phyloP scores from a whole-genome alignment of 177 flowering plant genomes.

The Vitis hybrid region DNA sequence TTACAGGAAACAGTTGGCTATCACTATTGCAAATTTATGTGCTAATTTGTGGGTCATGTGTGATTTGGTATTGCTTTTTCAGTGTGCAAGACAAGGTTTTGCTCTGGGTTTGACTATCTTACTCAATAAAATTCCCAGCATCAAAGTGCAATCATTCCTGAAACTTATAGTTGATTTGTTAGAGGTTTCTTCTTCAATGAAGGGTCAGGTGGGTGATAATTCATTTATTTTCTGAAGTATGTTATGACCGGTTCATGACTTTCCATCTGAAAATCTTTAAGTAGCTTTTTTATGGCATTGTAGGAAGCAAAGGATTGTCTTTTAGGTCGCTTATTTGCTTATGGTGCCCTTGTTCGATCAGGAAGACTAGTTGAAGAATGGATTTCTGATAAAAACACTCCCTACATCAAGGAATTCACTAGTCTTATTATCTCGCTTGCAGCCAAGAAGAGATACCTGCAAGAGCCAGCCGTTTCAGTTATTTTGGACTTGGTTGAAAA shows the following conservation, averaged over 20 bases:
- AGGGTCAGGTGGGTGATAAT: slow-evolving; percentile 73
- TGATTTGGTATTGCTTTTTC: slow-evolving; percentile 27
- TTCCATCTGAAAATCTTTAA: neutral
- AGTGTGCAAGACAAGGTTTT: slow-evolving; percentile 99
- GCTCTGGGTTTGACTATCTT: slow-evolving; percentile 73
- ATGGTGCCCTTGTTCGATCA: slow-evolving; percentile 87
- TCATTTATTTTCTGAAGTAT: neutral
- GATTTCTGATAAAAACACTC: slow-evolving; percentile 45
- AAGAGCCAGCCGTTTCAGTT: slow-evolving; percentile 76
- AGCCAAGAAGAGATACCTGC: slow-evolving; percentile 80
- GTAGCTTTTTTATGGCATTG: slow-evolving; percentile 18
- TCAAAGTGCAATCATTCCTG: slow-evolving; percentile 63
- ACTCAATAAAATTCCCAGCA: slow-evolving; percentile 40
- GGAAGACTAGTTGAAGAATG: slow-evolving; percentile 67
- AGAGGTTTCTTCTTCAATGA: slow-evolving; percentile 89
- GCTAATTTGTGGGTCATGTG: neutral
- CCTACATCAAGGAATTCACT: slow-evolving; percentile 59
- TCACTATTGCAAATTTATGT: neutral
- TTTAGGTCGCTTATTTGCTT: slow-evolving; percentile 89
- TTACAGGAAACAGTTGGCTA: neutral
- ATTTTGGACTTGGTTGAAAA: slow-evolving; percentile 70
- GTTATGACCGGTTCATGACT: neutral
- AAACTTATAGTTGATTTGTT: slow-evolving; percentile 64
- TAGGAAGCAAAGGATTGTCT: slow-evolving; percentile 87
- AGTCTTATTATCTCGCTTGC: slow-evolving; percentile 62